These are phyloP conservation scores for Sporothrix euskadiensis DNA, from an alignment of 2,329 filamentous ascomycete species.

Conservation along the genomic window DNA sequence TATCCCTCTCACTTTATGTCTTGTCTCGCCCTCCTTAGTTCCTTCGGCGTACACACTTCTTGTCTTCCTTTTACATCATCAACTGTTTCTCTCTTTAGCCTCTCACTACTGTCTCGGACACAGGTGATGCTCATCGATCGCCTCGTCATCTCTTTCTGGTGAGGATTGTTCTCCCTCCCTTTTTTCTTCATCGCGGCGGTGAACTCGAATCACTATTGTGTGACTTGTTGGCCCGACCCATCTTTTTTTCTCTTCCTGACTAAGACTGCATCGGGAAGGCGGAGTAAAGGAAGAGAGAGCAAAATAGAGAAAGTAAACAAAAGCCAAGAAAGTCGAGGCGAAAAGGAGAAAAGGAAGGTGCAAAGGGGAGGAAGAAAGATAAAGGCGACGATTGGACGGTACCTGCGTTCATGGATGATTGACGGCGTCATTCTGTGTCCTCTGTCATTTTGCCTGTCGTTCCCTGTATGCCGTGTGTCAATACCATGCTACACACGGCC, in stretches of 20 bases:
- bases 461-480: neutral
- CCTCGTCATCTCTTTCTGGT: neutral
- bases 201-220: neutral
- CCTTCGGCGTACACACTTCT: neutral
- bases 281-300: neutral
- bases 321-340: neutral
- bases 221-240: neutral
- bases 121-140: neutral
- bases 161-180: neutral
- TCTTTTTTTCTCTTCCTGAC: neutral
- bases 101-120: neutral
- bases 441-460: neutral
- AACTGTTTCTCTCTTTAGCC: neutral
- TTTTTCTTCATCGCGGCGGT: neutral
- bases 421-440: neutral
- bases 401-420: neutral
- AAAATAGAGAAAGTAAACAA: conserved; percentile 1
- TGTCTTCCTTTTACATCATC: neutral
- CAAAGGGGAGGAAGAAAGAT: too few relatives aligned
- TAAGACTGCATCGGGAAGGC: neutral
- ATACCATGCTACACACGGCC: neutral
- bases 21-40: neutral
- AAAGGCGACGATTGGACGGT: neutral
- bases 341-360: neutral
- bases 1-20: neutral